phyloP scores from a whole-genome alignment of 768 basidiomycete genomes.

The Agaricus subrufescens region DNA sequence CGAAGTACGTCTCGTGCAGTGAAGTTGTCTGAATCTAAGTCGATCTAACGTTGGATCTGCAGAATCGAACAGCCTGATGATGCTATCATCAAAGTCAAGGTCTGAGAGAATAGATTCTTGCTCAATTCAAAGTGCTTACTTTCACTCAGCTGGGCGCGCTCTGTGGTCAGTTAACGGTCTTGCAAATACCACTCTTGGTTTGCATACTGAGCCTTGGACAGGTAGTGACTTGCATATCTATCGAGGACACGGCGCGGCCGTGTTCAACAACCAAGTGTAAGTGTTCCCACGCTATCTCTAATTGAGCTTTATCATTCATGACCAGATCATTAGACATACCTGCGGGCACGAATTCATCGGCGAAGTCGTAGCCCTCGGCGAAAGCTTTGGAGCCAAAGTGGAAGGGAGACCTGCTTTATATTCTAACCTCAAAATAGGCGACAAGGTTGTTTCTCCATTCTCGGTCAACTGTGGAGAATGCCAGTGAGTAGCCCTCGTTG shows the following conservation, averaged over 20 bases:
- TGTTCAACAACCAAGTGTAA: conserved; percentile 37
- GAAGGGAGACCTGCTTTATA: conserved; percentile 59
- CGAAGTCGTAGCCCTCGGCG: conserved; percentile 62
- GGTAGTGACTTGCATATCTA: conserved; percentile 75
- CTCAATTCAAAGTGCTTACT: not conserved
- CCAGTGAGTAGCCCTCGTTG: conserved; percentile 44
- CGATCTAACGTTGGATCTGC: not conserved
- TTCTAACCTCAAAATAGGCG: conserved; percentile 58
- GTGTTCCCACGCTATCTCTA: conserved; percentile 14
- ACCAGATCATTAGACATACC: conserved; percentile 38
- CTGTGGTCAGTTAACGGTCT: conserved; percentile 36
- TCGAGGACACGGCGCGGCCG: conserved; percentile 52
- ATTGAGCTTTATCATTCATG: not conserved
- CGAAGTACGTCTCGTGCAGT: conserved; percentile 28
- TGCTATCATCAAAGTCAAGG: conserved; percentile 73
- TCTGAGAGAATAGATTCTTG: conserved; percentile 19
- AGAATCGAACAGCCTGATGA: conserved; percentile 74
- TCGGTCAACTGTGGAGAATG: conserved; percentile 84
- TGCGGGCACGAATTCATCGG: conserved; percentile 81
- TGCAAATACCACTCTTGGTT: not conserved
- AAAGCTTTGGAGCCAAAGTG: conserved; percentile 38
- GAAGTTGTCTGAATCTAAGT: not conserved
- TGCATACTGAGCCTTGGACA: conserved; percentile 13
- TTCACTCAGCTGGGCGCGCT: conserved; percentile 54
- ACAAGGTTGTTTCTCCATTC: conserved; percentile 79